These are phyloP conservation scores for Arabidopsis lyrata DNA, from an alignment of 441 rosid species.

Conservation along the genomic window DNA sequence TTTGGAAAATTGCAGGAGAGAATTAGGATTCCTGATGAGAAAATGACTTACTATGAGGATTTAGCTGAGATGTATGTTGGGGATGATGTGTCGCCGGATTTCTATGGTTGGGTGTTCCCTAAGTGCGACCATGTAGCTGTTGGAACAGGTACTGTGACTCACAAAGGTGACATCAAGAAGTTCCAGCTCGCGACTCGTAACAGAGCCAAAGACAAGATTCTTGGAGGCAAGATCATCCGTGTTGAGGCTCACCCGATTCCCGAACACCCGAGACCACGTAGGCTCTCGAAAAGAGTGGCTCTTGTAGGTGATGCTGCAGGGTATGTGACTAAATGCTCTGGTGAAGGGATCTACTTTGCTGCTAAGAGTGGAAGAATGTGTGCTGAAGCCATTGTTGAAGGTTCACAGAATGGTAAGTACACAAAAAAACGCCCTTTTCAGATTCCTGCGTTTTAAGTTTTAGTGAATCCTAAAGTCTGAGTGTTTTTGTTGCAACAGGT, in stretches of 20 bases:
- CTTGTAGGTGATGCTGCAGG: slow-evolving; percentile 94
- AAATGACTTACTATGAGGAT: slow-evolving; percentile 87
- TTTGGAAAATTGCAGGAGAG: slow-evolving; percentile 64
- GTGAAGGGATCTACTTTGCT: slow-evolving; percentile 93
- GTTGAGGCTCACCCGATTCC: slow-evolving; percentile 96
- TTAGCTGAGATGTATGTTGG: slow-evolving; percentile 95
- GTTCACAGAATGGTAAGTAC: slow-evolving; percentile 66
- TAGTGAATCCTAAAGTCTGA: background rate
- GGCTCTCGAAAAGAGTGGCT: slow-evolving; percentile 72
- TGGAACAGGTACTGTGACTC: slow-evolving; percentile 92
- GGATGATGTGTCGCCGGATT: slow-evolving; percentile 92
- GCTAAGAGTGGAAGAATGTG: slow-evolving; percentile 98
- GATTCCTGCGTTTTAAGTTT: background rate
- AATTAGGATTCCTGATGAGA: slow-evolving; percentile 80
- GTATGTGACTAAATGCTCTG: slow-evolving; percentile 87
- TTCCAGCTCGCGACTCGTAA: slow-evolving; percentile 87
- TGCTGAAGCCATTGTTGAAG: slow-evolving; percentile 87
- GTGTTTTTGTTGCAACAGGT: slow-evolving; percentile 16
- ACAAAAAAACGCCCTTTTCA: background rate
- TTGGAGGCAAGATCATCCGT: slow-evolving; percentile 82
- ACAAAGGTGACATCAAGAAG: slow-evolving; percentile 93
- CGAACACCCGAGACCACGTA: slow-evolving; percentile 83
- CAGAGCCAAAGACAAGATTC: slow-evolving; percentile 89
- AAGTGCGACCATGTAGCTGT: slow-evolving; percentile 95
- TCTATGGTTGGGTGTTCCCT: slow-evolving; percentile 98